Base-by-base conservation (phyloP, 176 grass and related monocot species). In the Metroxylon sagu region DNA sequence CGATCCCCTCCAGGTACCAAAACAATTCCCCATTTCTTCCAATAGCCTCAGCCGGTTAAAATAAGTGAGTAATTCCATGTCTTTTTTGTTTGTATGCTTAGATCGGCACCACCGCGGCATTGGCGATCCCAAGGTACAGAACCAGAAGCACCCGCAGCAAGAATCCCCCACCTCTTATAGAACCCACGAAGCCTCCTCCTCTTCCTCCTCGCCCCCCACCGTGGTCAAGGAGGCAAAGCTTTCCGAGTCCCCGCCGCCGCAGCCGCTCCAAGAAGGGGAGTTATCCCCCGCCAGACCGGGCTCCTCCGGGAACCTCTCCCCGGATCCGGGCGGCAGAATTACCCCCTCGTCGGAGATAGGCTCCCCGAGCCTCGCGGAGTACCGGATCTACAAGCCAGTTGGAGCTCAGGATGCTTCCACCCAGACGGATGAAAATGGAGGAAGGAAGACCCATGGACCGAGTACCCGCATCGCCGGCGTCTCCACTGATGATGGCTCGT, bases 401-500 rank as follows among this genome's bases (percentile, higher is more conserved):
- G 76, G 71, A 48, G 78, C 93, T 29, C 84, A 92, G 59, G 84
- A 98, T n/a, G 93, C 79, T 0, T 83, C 94, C 21, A 98, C 87
- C 54, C 88, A 92, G 25, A 98, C 94, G 8, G 88, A 98, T 50
- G 84, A 85, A 14, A 69, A 48, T 26, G 79, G 69, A 14, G 21
- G 18, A 65, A 77, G 62, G 35, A 71, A 61, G 59, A 49, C n/a
- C 59, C 15, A 15, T 60, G 52, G 26, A 10, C 73, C 53, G 52
- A 61, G 39, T 39, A n/a, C 63, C 62, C 59, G 28, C 23, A 14
- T 25, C 29, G 14, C 26, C 2, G 26, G 54, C 14, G 25, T 74
- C 30, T 82, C 68, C n/a, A 77, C 76, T 4, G 79, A 79, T 18
- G 80, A 77, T 68, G 53, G 52, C 10, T 19, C 76, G 21, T 64